Evolutionary conservation across 164 flowering plant species (phyloP), one percentile per base, ranked within the genome.

Genomic region (Kingdonia uniflora): DNA sequence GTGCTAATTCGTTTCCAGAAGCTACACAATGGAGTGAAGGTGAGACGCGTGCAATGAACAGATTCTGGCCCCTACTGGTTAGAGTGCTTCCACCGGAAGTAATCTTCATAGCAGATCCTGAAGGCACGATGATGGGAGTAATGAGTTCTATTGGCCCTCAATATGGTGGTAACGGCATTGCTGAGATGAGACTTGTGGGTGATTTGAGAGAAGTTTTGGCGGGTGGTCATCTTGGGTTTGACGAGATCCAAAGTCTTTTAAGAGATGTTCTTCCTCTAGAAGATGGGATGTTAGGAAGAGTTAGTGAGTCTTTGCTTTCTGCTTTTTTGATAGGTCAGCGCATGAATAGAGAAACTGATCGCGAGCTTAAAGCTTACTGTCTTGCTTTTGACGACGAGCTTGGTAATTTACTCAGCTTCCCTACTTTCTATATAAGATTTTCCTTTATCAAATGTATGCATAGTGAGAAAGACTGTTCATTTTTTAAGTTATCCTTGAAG

Each of bases 21-120:
- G 80, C 77, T 46, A 89, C 96, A 10, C 96, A 87, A 51, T 94
- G 97, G 99, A 87, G 95, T 70, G 99, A 94, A 65, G 97, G 99
- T 51, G 99, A 94, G 65, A 81, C 68, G 68, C 77, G 65, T 45
- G 99, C 94, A 16, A 80, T 94, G 88, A 66, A 74, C 57, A 56
- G 56, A 16, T 87, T 68, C 59, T 94, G 99, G 97, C 96, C 99
- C 19, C 74, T 63, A 19, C 71, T 94, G 10, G 74, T 71, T 56
- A 80, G 80, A 47, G 78, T 50, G 11, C 81, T 94, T 40, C 91
- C 99, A 3, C 73, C 75, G n/a, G 96, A 87, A 66, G 74, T 89
- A 21, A 61, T 87, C 23, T 94, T 94, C 57, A 61, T 94, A 33
- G 99, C 99, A 44, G 99, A 94, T 67, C 97, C 99, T 25, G 99